Conservation (phyloP, 2,329 filamentous ascomycete genomes). For the Chaetomium sp. region DNA sequence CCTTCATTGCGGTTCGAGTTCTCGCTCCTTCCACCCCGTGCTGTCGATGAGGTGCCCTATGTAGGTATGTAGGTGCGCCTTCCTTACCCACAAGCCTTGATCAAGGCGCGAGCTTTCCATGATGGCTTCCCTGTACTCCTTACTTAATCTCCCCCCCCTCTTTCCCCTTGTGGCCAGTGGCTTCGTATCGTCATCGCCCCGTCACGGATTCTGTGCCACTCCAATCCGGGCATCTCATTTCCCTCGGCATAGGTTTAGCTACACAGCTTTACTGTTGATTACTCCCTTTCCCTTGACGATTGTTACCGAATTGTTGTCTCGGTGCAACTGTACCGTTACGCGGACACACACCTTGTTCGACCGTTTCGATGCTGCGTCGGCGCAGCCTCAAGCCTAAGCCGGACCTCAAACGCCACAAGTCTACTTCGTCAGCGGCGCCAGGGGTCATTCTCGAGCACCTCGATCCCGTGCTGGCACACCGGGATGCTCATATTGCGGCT, state of each 20-base stretch:
- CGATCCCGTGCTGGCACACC: constrained; percentile 51
- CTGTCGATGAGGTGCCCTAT: background rate
- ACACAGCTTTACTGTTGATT: constrained; percentile 30
- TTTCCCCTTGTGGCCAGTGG: background rate
- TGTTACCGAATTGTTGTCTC: constrained; percentile 13
- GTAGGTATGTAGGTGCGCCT: background rate
- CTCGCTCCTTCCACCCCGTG: constrained; percentile 3
- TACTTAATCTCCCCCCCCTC: no score
- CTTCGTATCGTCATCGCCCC: background rate
- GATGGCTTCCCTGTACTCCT: background rate
- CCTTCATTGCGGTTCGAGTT: background rate
- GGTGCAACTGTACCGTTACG: constrained; percentile 20
- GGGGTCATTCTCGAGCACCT: constrained; percentile 53
- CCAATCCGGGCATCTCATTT: constrained; percentile 15
- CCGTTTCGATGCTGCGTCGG: constrained; percentile 50
- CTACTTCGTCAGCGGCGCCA: constrained; percentile 50
- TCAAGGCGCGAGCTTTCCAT: background rate
- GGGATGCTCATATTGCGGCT: constrained; percentile 65
- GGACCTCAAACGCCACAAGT: constrained; percentile 55
- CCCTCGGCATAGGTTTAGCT: constrained; percentile 29
- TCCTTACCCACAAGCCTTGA: background rate
- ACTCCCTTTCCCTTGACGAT: constrained; percentile 15
- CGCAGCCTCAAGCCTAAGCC: constrained; percentile 51
- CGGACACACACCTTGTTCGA: background rate
- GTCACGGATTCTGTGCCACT: constrained; percentile 14